These are phyloP conservation scores for Microcyclospora tardicrescens DNA, from an alignment of 2,329 filamentous ascomycete species.

Conservation along the genomic window DNA sequence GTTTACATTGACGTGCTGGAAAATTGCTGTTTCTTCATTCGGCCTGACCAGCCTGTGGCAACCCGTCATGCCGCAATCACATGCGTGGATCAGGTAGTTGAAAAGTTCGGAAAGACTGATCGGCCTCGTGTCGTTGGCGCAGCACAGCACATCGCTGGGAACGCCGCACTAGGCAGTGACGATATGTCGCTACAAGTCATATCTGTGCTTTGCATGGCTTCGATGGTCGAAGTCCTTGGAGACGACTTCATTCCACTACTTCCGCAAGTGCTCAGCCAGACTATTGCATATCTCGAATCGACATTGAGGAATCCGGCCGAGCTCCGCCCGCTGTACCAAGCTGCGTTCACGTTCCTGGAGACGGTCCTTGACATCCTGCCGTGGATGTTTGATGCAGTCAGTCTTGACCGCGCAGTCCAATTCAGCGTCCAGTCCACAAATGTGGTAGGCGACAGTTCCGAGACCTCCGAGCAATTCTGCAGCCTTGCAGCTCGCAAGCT, in stretches of 20 bases:
- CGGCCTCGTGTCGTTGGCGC: constrained; percentile 61
- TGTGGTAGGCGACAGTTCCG: neutral
- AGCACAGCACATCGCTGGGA: constrained; percentile 62
- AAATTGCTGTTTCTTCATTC: constrained; percentile 52
- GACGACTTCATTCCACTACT: constrained; percentile 77
- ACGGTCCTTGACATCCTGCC: constrained; percentile 72
- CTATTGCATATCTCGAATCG: constrained; percentile 56
- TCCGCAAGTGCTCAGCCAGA: constrained; percentile 58
- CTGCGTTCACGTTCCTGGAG: constrained; percentile 66
- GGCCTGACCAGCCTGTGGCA: constrained; percentile 55
- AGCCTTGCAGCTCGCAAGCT: constrained; percentile 64
- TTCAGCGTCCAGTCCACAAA: constrained; percentile 26
- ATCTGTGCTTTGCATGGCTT: constrained; percentile 79
- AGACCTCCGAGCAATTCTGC: constrained; percentile 42
- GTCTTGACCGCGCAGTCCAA: constrained; percentile 58
- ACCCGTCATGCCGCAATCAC: constrained; percentile 77
- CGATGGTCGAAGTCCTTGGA: constrained; percentile 74
- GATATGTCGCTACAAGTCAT: constrained; percentile 65
- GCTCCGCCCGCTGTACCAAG: constrained; percentile 60
- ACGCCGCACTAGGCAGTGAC: constrained; percentile 60
- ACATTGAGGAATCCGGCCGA: constrained; percentile 44
- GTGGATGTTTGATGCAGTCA: constrained; percentile 70
- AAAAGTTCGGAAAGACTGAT: constrained; percentile 92
- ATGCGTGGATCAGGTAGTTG: constrained; percentile 83
- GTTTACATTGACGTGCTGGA: constrained; percentile 40